phyloP scores from a whole-genome alignment of 2,329 filamentous ascomycete species.

The Ophiocordyceps camponoti-saundersi region DNA sequence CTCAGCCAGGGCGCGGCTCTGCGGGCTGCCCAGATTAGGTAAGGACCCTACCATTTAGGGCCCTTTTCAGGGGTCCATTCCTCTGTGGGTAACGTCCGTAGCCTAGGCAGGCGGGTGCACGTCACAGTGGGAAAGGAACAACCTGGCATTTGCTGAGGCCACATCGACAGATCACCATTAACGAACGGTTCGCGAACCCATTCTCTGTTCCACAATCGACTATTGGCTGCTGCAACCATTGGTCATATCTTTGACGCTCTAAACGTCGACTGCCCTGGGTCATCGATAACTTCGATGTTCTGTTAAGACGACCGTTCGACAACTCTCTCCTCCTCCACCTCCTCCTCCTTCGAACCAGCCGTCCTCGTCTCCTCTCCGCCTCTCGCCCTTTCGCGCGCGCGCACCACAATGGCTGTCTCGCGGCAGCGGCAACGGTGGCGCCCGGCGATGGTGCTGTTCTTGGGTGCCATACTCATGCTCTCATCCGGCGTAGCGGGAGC shows the following conservation, averaged over 20 bases:
- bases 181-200: neutral
- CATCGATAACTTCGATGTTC: neutral
- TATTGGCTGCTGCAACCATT: neutral
- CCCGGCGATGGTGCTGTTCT: constrained; percentile 15
- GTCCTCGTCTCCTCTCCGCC: neutral
- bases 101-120: neutral
- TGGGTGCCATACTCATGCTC: constrained; percentile 19
- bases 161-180: neutral
- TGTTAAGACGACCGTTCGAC: neutral
- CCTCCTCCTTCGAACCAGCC: neutral
- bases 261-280: neutral
- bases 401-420: constrained; percentile 16
- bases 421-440: constrained; percentile 16
- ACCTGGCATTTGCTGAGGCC: neutral
- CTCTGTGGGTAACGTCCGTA: neutral
- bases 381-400: neutral
- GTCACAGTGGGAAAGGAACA: neutral
- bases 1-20: neutral
- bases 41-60: neutral
- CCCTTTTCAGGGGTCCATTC: neutral
- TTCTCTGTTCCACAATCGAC: neutral
- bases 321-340: neutral
- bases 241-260: neutral
- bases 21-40: neutral
- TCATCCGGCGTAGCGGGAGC: constrained; percentile 40